A percentile compares a stretch with the other conserved stretches of the same genome.
phyloP scores from a whole-genome alignment of 495 filamentous ascomycete genomes.

The Cetradonia linearis region DNA sequence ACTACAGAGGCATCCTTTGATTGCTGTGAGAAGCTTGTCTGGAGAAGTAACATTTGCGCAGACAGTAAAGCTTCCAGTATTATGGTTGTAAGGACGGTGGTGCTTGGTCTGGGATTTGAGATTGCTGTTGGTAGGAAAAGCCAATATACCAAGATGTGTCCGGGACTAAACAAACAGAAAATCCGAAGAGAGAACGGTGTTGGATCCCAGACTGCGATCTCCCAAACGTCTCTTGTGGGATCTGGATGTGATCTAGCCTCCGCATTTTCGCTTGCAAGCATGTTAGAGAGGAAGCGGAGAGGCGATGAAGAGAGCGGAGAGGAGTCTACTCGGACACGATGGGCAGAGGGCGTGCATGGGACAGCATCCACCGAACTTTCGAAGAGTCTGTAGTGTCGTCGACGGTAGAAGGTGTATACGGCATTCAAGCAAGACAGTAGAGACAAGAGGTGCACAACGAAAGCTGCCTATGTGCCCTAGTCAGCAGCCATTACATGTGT shows the following conservation, averaged over 20 bases:
- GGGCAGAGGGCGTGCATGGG: conserved; percentile 76
- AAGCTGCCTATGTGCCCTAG: conserved; percentile 44
- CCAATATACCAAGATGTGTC: conserved; percentile 79
- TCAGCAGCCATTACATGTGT: not conserved
- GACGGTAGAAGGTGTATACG: conserved; percentile 70
- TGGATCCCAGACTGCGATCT: conserved; percentile 88
- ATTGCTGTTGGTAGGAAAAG: conserved; percentile 70
- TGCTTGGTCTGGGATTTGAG: conserved; percentile 67
- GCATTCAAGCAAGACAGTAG: conserved; percentile 61
- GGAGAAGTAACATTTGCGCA: conserved; percentile 61
- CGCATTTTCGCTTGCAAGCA: conserved; percentile 50
- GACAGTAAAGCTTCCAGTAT: conserved; percentile 63
- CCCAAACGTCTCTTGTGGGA: conserved; percentile 83
- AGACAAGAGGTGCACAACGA: conserved; percentile 56
- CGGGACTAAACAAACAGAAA: conserved; percentile 87
- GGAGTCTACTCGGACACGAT: conserved; percentile 81
- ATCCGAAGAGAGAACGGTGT: conserved; percentile 69
- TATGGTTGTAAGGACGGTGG: conserved; percentile 73
- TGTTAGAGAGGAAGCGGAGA: conserved; percentile 59
- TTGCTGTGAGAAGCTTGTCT: conserved; percentile 66
- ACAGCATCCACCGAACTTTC: conserved; percentile 65
- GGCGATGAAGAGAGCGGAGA: conserved; percentile 71
- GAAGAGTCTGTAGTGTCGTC: conserved; percentile 83
- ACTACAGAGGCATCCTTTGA: conserved; percentile 74
- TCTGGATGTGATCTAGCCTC: conserved; percentile 77